Evolutionary conservation across 1,139 yeast genomes (phyloP), one percentile per base, ranked within the genome.

Genomic region (Blastobotrys elegans): DNA sequence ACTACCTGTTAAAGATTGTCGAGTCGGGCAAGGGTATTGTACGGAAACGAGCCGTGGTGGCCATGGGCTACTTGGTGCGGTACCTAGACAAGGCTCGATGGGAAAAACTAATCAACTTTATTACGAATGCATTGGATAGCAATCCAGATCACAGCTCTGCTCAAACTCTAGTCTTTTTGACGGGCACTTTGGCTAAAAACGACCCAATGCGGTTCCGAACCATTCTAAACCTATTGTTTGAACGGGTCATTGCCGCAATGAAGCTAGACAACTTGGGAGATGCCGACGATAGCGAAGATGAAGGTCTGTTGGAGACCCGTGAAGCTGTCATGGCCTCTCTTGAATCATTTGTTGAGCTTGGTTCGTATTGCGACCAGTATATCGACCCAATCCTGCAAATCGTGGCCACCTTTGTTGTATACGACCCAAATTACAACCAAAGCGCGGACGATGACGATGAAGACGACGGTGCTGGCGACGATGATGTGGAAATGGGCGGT

Each of bases 401-500:
- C 2, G 60, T 74, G n/a, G 56, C 64, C 13, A 58, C 55, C 14
- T 80, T 80, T 52, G 59, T 81, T 33, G 58, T 60, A 4, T 84
- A 80, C 59, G 80, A 83, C 54, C 92, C 94, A 0, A 77, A 80
- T 54, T 62, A 60, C 29, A 69, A 65, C 18, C 16, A 26, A 16
- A 22, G 13, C n/a, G 32, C 6, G 16, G 32, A 30, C 32, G 32
- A 13, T 13, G 71, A 66, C 37, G 74, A 60, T 13, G 70, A 62
- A 1, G 65, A 54, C n/a, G 69, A 58, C 10, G 68, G 60, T 17
- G 67, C 59, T 7, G 67, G 64, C 24, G 44, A 37, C 18, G 63
- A 60, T 7, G 65, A 57, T 4, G 63, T 57, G 4, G 68, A 60
- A 36, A 65, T 61, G 14, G 57, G 53, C 13, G 59, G 58, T 13